Evolutionary conservation across 495 filamentous ascomycete species (phyloP), one percentile per base, ranked within the genome.

Genomic region (Aspergillus haitiensis): DNA sequence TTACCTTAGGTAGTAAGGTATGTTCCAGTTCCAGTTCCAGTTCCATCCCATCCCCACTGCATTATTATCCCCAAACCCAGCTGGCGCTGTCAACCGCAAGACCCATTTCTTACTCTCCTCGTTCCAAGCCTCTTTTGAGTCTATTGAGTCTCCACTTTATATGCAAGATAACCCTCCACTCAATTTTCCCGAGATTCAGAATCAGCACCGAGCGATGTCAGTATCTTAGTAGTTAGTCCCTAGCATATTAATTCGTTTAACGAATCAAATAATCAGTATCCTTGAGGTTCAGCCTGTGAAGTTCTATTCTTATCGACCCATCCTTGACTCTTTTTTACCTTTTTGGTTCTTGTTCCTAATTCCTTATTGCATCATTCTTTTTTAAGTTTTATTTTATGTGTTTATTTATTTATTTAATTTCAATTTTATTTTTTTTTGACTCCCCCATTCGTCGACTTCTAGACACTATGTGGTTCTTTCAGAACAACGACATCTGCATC

Each of bases 31-130:
- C 21, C 21, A 27, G 21, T 27, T 27, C 21, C 21, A 27, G 21
- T 27, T 27, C 21, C 21, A 27, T 27, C 21, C 21, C 21, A 27
- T 42, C 15, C 39, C 39, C 39, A 11, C 39, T 42, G 16, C n/a
- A 10, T 10, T 5, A 47, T 21, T 42, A 44, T 46, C 36, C 16
- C 5, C 42, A 31, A 60, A 50, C 50, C 58, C 58, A 60, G 58
- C 58, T 60, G 58, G 58, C 50, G 39, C 44, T 47, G 44, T 48
- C 15, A 60, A 21, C 58, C 34, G 39, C 54, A 35, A 56, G 55
- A 52, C 39, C 48, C 56, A 47, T 47, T 47, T 16, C 11, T 40
- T 47, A 18, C 27, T 15, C 6, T 47, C 27, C 15, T 47, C 44
- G 44, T 16, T 47, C 44, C 10, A 47, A 47, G 44, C 44, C 44